phyloP scores from a whole-genome alignment of 2,329 filamentous ascomycete genomes.

The Lomentospora prolificans region DNA sequence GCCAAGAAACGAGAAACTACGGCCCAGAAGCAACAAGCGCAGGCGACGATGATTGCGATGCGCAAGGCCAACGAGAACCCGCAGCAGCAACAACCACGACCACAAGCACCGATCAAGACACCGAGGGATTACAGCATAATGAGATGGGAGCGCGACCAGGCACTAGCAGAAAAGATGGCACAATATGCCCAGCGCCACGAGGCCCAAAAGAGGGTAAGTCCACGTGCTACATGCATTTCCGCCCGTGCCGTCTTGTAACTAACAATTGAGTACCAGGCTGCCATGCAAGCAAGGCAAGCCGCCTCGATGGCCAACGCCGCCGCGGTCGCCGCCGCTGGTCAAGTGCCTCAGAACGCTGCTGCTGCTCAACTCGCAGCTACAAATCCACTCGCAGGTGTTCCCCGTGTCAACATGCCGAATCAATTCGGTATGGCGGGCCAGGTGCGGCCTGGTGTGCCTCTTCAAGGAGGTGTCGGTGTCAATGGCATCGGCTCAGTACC shows the following conservation, averaged over 20 bases:
- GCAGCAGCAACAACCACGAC: conserved; percentile 19
- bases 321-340: conserved; percentile 19
- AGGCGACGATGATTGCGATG: conserved; percentile 66
- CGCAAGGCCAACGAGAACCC: conserved; percentile 67
- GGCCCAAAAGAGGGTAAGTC: conserved; percentile 43
- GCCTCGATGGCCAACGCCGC: conserved; percentile 18
- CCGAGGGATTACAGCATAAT: conserved; percentile 85
- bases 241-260: neutral
- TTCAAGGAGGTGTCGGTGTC: conserved; percentile 35
- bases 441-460: conserved; percentile 39
- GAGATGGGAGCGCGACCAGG: conserved; percentile 76
- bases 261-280: conserved; percentile 2
- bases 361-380: conserved; percentile 19
- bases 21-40: conserved; percentile 81
- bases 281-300: conserved; percentile 8
- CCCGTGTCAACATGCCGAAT: conserved; percentile 32
- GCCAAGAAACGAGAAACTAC: conserved; percentile 87
- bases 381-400: conserved; percentile 18
- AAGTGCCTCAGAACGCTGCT: conserved; percentile 11
- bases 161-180: conserved; percentile 49
- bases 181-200: conserved; percentile 51
- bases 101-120: conserved; percentile 48
- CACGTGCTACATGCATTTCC: neutral
- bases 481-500: conserved; percentile 38
- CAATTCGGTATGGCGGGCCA: conserved; percentile 37